Conservation (phyloP, 176 grass and related monocot species). For the Alopecurus myosuroides region DNA sequence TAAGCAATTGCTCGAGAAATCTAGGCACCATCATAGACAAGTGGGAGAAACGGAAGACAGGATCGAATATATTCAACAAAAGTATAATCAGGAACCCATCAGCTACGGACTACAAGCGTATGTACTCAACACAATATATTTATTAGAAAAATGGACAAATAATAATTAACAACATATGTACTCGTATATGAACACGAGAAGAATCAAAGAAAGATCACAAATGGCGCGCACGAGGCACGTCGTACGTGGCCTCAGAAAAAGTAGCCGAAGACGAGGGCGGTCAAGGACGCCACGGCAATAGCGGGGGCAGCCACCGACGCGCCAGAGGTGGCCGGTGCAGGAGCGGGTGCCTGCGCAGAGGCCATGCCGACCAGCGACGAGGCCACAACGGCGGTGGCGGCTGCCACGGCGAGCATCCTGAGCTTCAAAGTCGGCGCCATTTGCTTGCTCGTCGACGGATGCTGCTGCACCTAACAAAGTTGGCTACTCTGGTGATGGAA, state of each 20-base stretch:
- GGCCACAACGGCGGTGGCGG: too few relatives aligned
- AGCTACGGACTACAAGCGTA: not conserved
- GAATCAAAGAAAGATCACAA: not conserved
- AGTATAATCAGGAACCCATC: not conserved
- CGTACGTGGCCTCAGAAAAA: conserved; percentile 10
- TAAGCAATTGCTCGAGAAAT: not conserved
- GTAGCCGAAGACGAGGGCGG: conserved; percentile 31
- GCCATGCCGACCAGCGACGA: conserved; percentile 19
- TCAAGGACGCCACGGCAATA: conserved; percentile 27
- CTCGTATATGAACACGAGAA: not conserved
- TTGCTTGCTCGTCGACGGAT: not conserved
- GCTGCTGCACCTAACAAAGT: not conserved
- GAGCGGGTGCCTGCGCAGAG: conserved; percentile 28
- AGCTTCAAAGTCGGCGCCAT: conserved; percentile 45
- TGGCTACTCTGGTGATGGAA: not conserved
- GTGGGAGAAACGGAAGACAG: not conserved
- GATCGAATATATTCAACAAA: not conserved
- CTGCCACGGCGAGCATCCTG: conserved; percentile 30
- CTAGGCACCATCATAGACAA: not conserved
- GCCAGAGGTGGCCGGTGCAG: conserved; percentile 14
- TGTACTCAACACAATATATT: not conserved
- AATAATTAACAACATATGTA: not conserved
- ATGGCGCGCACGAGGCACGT: not conserved
- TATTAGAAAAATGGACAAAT: not conserved
- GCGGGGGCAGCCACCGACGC: conserved; percentile 21